phyloP scores from a whole-genome alignment of 129 eudicot genomes.

The Glebionis coronaria region DNA sequence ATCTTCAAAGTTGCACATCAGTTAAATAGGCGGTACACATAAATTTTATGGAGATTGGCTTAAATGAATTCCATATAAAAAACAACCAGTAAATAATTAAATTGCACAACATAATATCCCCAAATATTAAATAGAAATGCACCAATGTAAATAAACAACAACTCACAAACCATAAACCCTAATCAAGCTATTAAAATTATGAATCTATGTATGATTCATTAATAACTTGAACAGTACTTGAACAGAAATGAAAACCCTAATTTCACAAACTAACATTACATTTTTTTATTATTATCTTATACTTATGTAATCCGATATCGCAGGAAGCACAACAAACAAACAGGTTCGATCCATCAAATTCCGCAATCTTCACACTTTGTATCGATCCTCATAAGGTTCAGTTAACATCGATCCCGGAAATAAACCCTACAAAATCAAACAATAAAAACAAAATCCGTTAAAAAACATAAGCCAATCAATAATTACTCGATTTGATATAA shows the following conservation, averaged over 20 bases:
- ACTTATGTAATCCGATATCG: not conserved
- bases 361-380: constrained; percentile 42
- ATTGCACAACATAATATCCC: not conserved
- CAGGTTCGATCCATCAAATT: not conserved
- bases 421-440: constrained; percentile 44
- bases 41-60: too few species aligned
- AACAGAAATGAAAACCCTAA: not conserved
- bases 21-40: too few species aligned
- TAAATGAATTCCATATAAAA: too few species aligned
- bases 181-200: too few species aligned
- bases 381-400: constrained; percentile 58
- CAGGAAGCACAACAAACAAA: not conserved
- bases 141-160: not conserved
- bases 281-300: constrained; percentile 15
- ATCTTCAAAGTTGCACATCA: too few species aligned
- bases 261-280: constrained; percentile 24
- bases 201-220: not conserved
- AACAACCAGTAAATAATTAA: too few species aligned
- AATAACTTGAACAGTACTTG: too few species aligned
- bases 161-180: not conserved
- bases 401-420: constrained; percentile 58
- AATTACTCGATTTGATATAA: too few species aligned
- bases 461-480: not conserved
- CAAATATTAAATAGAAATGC: not conserved
- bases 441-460: not conserved